phyloP scores from a whole-genome alignment of 2,329 filamentous ascomycete species.

The Microdochium trichocladiopsis region DNA sequence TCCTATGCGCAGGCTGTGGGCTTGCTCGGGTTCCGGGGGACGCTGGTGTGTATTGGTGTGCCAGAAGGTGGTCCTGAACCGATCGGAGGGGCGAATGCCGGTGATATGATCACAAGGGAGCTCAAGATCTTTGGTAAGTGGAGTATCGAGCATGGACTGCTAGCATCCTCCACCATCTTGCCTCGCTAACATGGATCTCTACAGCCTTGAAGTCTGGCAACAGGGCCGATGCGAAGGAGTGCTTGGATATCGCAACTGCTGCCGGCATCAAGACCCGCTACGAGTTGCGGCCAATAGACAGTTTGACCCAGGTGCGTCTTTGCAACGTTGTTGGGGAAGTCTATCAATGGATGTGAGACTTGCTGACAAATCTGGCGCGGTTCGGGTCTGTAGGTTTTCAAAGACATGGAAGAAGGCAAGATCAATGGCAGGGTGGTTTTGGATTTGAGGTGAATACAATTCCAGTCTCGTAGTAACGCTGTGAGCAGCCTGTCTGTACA shows the following conservation, averaged over 20 bases:
- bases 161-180: slow-evolving; percentile 38
- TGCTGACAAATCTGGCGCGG: too few relatives aligned
- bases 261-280: too few relatives aligned
- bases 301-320: too few relatives aligned
- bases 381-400: slow-evolving; percentile 25
- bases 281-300: too few relatives aligned
- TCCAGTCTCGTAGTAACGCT: too few relatives aligned
- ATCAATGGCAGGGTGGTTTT: slow-evolving; percentile 39
- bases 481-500: too few relatives aligned
- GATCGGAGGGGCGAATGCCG: slow-evolving; percentile 35
- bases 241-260: too few relatives aligned
- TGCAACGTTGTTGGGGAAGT: slow-evolving; percentile 10
- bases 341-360: slow-evolving; percentile 32
- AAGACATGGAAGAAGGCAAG: slow-evolving; percentile 33
- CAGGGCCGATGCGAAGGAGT: too few relatives aligned
- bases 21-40: slow-evolving; percentile 40
- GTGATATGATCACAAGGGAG: slow-evolving; percentile 29
- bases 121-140: slow-evolving; percentile 41
- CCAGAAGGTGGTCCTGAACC: slow-evolving; percentile 35
- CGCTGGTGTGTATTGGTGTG: slow-evolving; percentile 43
- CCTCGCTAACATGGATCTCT: slow-evolving; percentile 4
- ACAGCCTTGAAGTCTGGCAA: too few relatives aligned
- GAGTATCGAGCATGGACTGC: slow-evolving; percentile 42
- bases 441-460: slow-evolving; percentile 19
- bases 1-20: slow-evolving; percentile 40